phyloP scores from a whole-genome alignment of 2,329 filamentous ascomycete genomes.

The Penicillium digitatum region DNA sequence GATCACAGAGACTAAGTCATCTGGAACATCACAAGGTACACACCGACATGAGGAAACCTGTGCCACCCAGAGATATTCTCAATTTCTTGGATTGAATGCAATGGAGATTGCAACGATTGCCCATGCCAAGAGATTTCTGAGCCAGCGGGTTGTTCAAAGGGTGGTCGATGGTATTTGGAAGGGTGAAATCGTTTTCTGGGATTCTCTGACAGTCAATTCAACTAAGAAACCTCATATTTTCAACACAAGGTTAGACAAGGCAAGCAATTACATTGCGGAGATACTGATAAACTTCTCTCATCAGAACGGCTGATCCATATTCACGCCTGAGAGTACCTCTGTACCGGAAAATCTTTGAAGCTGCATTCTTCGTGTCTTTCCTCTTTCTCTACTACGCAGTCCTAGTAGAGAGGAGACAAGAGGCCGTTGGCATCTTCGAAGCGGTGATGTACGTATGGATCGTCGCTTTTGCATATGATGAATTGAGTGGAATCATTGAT shows the following conservation, averaged over 20 bases:
- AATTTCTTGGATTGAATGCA: constrained; percentile 76
- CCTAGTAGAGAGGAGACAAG: constrained; percentile 66
- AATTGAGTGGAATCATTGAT: constrained; percentile 78
- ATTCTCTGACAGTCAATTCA: constrained; percentile 66
- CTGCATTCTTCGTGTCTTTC: constrained; percentile 73
- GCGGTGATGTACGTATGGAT: constrained; percentile 79
- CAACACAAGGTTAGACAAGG: constrained; percentile 49
- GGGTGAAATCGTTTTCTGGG: constrained; percentile 84
- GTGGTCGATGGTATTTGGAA: constrained; percentile 82
- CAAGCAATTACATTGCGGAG: constrained; percentile 13
- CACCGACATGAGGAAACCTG: constrained; percentile 47
- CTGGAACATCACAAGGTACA: constrained; percentile 48
- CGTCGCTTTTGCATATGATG: constrained; percentile 81
- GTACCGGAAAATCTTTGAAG: constrained; percentile 81
- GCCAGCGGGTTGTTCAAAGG: constrained; percentile 74
- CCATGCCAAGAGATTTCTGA: constrained; percentile 78
- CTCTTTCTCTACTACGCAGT: constrained; percentile 82
- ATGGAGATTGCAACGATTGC: constrained; percentile 81
- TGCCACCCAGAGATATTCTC: constrained; percentile 59
- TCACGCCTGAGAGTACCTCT: constrained; percentile 73
- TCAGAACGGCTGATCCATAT: constrained; percentile 63
- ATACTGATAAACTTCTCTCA: constrained; percentile 14
- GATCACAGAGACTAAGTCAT: constrained; percentile 29
- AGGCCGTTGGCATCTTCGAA: constrained; percentile 65
- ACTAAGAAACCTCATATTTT: constrained; percentile 75